Evolutionary conservation across 1,284 basidiomycete genomes (phyloP).

Genomic region (Porogramme epimiltina): DNA sequence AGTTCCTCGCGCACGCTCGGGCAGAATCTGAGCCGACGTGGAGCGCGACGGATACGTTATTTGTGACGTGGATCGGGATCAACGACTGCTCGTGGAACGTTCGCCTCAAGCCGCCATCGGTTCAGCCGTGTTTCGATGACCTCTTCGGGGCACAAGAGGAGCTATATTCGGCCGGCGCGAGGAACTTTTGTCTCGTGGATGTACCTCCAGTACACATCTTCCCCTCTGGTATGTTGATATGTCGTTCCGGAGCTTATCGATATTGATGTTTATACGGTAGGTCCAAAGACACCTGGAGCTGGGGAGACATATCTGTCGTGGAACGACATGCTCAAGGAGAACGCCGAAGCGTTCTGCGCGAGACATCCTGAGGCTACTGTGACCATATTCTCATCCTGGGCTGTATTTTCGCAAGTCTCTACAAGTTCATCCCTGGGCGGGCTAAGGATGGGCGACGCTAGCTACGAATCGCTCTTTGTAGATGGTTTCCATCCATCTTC

Average conservation of each 20-base stretch:
- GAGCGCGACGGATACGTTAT: conserved; percentile 43
- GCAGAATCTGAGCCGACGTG: conserved; percentile 41
- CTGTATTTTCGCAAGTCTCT: conserved; percentile 44
- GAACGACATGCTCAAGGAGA: conserved; percentile 42
- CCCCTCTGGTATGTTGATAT: conserved; percentile 7
- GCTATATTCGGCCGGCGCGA: conserved; percentile 49
- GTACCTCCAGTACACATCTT: conserved; percentile 50
- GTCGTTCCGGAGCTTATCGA: background rate
- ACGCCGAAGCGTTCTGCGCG: conserved; percentile 37
- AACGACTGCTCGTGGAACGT: conserved; percentile 52
- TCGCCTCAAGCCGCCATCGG: conserved; percentile 15
- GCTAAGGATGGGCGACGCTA: conserved; percentile 34
- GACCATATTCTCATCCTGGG: conserved; percentile 49
- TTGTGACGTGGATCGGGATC: conserved; percentile 64
- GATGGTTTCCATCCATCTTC: conserved; percentile 14
- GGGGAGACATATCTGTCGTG: conserved; percentile 35
- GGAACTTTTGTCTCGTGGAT: conserved; percentile 63
- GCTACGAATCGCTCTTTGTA: conserved; percentile 3
- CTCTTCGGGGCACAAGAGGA: conserved; percentile 41
- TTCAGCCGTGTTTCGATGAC: conserved; percentile 18
- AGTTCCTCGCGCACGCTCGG: conserved; percentile 39
- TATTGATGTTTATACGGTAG: conserved; percentile 29
- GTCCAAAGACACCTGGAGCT: conserved; percentile 3
- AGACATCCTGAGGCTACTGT: conserved; percentile 45
- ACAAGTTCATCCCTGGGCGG: conserved; percentile 42